phyloP scores from a whole-genome alignment of 2,329 filamentous ascomycete genomes.

The Hypoxylon sp. region DNA sequence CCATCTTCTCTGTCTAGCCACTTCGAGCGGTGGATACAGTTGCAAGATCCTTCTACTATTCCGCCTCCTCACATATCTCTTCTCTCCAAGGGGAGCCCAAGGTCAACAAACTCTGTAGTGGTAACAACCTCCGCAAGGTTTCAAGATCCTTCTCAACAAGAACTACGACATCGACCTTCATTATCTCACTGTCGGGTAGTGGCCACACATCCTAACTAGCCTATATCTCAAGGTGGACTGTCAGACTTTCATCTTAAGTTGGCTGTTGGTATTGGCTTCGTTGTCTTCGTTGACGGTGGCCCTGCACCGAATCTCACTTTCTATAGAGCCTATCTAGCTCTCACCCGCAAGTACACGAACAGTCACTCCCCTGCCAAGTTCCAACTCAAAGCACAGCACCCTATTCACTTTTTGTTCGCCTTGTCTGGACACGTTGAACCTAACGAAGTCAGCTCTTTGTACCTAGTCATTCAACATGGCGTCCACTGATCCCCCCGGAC shows the following conservation, averaged over 20 bases:
- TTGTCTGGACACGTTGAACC: not conserved
- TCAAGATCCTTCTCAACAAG: not conserved
- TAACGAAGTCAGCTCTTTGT: not conserved
- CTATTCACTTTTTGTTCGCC: not conserved
- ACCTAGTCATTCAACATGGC: slow-evolving; percentile 48
- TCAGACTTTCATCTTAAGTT: not conserved
- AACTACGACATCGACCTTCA: not conserved
- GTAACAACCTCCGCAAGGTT: not conserved
- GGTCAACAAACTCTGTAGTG: not conserved
- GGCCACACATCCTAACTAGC: not conserved
- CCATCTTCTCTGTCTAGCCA: not conserved
- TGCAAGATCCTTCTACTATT: not conserved
- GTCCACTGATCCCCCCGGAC: slow-evolving; percentile 42
- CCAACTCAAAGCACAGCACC: not conserved
- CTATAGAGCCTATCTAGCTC: not conserved
- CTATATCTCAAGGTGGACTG: not conserved
- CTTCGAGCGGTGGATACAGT: not conserved
- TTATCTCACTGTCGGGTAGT: not conserved
- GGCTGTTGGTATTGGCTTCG: not conserved
- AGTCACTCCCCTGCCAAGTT: not conserved
- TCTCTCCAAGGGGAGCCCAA: not conserved
- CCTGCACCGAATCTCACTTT: not conserved
- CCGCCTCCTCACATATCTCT: not conserved
- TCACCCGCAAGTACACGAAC: not conserved
- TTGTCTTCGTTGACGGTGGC: not conserved